Base-by-base conservation (phyloP, 352 stramenopile genomes). In the Halophytophthora batemanensis region DNA sequence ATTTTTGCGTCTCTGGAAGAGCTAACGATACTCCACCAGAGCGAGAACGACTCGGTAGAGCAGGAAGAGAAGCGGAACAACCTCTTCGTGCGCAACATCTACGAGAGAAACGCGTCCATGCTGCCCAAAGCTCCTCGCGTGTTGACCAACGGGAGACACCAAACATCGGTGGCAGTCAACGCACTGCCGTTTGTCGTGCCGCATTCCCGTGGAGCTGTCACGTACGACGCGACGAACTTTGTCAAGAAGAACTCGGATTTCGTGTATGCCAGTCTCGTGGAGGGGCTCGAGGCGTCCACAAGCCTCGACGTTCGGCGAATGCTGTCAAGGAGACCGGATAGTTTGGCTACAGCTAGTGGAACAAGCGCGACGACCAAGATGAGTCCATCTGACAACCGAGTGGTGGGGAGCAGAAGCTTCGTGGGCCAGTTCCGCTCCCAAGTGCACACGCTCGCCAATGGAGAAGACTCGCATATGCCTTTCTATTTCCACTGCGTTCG, bases 231-330 rank as follows among this genome's bases (percentile, higher is more conserved):
- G 12, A 70, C 34, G 10, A 72, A 83, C 6, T 89, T 89, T 50
- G 74, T 89, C 17, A 74, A 74, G 50, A 87, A 86, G 52, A 87
- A 89, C 39, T 81, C 76, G 3, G 76, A 89, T 15, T 82, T 78
- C 15, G 59, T 74, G 49, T 74, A 71, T 17, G 13, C 54, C 34
- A 67, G 51, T 18, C 21, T 89, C 6, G 17, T 80, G 13, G 53
- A 64, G 12, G 61, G 52, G 5, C 45, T 88, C 2, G 61, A 54
- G 13, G 34, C 43, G n/a, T 76, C 70, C 2, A 45, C 40, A 33
- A 67, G 64, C 51, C 23, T 19, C 18, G 19, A 64, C 7, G 52
- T 84, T 25, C 45, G 28, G n/a, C 29, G 46, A 18, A 73, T 82
- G 56, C 13, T 84, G 11, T 13, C 50, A 12, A 47, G 35, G 21